Base-by-base conservation (phyloP, 768 basidiomycete species). In the Chiua virens region DNA sequence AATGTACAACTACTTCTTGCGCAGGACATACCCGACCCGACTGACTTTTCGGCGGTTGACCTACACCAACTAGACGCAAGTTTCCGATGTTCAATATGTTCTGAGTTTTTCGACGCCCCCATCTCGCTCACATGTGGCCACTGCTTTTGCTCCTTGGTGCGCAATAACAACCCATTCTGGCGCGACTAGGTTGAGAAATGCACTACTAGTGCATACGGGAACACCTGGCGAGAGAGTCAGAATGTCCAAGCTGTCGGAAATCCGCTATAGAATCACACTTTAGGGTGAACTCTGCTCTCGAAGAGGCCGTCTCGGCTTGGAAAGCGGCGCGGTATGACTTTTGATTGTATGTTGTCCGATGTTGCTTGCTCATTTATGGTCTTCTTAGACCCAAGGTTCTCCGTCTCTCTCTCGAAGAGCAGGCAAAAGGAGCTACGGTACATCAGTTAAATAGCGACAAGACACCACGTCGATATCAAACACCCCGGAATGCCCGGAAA, bases 71-170 rank as follows among this genome's bases (percentile, higher is more conserved):
- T 92, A 17, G 91, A 93, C 57, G 65, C 76, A 18, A 76, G 85
- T 10, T 71, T 88, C 52, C 77, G 87, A 15, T 93, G 91, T 59
- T 76, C 78, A 23, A 90, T 93, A 48, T 93, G 91, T 63, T 75
- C 83, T 35, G 87, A 91, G 52, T 74, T 85, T 30, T 88, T 81
- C 60, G 79, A 79, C 45, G 89, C 78, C 1, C 91, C 91, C 5
- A 84, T 92, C 23, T 81, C 81, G 3, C 76, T 92, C 5, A 66
- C 66, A 6, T 92, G 91, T 62, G 90, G 89, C 1, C 91, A 93
- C 60, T 85, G 82, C 42, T 93, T 92, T 64, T 92, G 91, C 70
- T 89, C 87, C 14, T 63, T 79, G 60, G 88, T 89, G 55, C 58
- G 84, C 62, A 37, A 42, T 37, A 34, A 32, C 11, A n/a, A 20